Conservation (phyloP, 2,329 filamentous ascomycete species). For the Mycocentrospora acerina region DNA sequence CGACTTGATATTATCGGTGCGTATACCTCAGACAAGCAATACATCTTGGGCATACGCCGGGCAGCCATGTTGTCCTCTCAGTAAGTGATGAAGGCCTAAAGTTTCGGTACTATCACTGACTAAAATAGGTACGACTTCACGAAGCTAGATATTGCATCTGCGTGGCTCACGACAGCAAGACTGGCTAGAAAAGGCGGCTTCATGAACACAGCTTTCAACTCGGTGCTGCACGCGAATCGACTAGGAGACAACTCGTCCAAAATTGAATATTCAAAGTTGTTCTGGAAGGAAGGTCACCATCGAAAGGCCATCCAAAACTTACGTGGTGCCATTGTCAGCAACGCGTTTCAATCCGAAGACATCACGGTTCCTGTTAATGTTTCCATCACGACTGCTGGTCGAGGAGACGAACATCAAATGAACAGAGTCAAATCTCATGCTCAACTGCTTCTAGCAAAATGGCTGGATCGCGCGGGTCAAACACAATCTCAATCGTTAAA, state of each 20-base stretch:
- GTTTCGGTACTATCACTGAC: constrained; percentile 11
- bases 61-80: constrained; percentile 80
- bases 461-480: constrained; percentile 93
- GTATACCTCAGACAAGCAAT: constrained; percentile 91
- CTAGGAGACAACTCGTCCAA: constrained; percentile 84
- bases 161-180: constrained; percentile 83
- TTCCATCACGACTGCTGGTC: constrained; percentile 42
- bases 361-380: constrained; percentile 34
- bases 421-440: constrained; percentile 73
- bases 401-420: constrained; percentile 41
- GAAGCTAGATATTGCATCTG: constrained; percentile 72
- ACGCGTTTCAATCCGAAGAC: constrained; percentile 65
- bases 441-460: constrained; percentile 88
- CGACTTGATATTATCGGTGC: constrained; percentile 88
- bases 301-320: constrained; percentile 92
- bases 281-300: constrained; percentile 92
- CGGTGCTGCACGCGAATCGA: constrained; percentile 82
- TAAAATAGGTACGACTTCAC: constrained; percentile 57
- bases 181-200: constrained; percentile 84
- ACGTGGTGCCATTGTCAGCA: constrained; percentile 79
- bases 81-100: constrained; percentile 48
- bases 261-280: constrained; percentile 87
- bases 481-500: constrained; percentile 81
- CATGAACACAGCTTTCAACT: constrained; percentile 86
- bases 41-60: constrained; percentile 79